A percentile compares a stretch with the other conserved stretches of the same genome.
Conservation (phyloP, 495 filamentous ascomycete genomes). For the Talaromyces stipitatus region DNA sequence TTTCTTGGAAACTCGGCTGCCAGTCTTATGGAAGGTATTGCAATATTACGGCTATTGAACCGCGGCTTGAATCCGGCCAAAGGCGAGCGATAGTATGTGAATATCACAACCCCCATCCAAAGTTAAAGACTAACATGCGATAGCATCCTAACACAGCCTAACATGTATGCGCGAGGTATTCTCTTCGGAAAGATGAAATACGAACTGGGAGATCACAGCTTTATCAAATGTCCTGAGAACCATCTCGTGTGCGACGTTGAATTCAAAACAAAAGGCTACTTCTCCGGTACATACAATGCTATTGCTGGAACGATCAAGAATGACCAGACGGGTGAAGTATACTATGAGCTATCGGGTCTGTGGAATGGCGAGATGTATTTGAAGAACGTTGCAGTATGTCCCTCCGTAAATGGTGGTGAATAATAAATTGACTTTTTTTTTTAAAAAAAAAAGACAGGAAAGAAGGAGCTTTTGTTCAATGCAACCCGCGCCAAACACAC, state of each 20-base stretch:
- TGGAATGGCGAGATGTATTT: constrained; percentile 95
- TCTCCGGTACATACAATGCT: constrained; percentile 91
- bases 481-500: constrained; percentile 69
- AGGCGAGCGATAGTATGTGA: constrained; percentile 80
- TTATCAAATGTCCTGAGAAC: constrained; percentile 83
- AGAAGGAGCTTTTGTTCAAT: constrained; percentile 86
- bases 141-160: constrained; percentile 89
- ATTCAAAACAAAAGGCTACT: constrained; percentile 98
- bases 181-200: constrained; percentile 99
- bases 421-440: neutral
- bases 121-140: constrained; percentile 9
- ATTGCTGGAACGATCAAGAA: constrained; percentile 91
- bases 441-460: constrained; percentile 78
- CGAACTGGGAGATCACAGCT: constrained; percentile 94
- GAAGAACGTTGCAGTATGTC: constrained; percentile 67
- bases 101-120: neutral
- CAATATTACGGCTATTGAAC: constrained; percentile 78
- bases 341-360: constrained; percentile 84
- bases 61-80: constrained; percentile 51
- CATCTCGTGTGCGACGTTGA: constrained; percentile 87
- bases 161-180: constrained; percentile 98
- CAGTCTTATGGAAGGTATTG: constrained; percentile 96
- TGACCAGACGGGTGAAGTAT: constrained; percentile 71
- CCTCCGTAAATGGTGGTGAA: neutral
- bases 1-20: constrained; percentile 97